Evolutionary conservation across 352 stramenopile species (phyloP).

Genomic region (Globisporangium paddicum): DNA sequence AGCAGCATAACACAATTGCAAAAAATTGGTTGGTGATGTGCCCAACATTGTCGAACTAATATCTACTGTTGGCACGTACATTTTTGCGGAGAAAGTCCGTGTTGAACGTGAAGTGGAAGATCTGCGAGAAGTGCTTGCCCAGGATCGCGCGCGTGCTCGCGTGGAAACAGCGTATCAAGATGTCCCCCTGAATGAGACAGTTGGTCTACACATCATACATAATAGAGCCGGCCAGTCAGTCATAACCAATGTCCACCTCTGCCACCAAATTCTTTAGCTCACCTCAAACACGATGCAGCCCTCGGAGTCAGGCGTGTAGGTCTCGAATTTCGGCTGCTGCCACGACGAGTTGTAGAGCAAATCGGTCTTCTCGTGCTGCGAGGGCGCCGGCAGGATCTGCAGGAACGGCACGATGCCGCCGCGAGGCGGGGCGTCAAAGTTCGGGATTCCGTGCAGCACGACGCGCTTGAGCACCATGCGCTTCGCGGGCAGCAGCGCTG

Average conservation of each 20-base stretch:
- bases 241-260: neutral
- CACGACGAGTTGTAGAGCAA: slow-evolving; percentile 72
- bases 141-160: slow-evolving; percentile 67
- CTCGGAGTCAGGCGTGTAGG: slow-evolving; percentile 43
- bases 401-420: slow-evolving; percentile 61
- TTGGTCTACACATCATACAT: slow-evolving; percentile 37
- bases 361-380: slow-evolving; percentile 47
- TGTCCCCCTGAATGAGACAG: slow-evolving; percentile 65
- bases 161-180: slow-evolving; percentile 69
- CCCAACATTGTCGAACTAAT: neutral
- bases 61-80: no score
- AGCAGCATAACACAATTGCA: neutral
- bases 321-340: slow-evolving; percentile 59
- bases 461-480: slow-evolving; percentile 54
- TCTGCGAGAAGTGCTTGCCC: slow-evolving; percentile 76
- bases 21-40: neutral
- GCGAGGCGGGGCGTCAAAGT: slow-evolving; percentile 62
- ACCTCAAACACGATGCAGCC: slow-evolving; percentile 59
- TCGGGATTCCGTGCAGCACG: slow-evolving; percentile 65
- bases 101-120: slow-evolving; percentile 86
- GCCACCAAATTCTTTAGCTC: slow-evolving; percentile 1
- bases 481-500: slow-evolving; percentile 44
- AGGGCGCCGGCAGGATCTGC: slow-evolving; percentile 58
- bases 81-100: slow-evolving; percentile 76
- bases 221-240: neutral